These are phyloP conservation scores for Penicillium waksmanii DNA, from an alignment of 495 filamentous ascomycete genomes.

Conservation along the genomic window DNA sequence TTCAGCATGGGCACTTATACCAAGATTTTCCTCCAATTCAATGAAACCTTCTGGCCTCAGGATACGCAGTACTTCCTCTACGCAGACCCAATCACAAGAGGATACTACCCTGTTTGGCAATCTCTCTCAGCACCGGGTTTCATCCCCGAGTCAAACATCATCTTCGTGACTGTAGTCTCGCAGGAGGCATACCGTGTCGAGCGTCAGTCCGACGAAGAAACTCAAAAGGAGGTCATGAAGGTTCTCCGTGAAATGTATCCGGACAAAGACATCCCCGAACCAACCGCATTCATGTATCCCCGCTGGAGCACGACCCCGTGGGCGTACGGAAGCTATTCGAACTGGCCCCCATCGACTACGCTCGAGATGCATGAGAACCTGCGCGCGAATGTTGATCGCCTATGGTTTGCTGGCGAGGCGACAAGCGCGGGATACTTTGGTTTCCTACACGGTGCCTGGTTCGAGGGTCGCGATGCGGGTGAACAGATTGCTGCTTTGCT, in stretches of 20 bases:
- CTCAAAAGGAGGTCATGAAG: slow-evolving; percentile 60
- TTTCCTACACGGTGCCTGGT: slow-evolving; percentile 71
- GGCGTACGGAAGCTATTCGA: slow-evolving; percentile 72
- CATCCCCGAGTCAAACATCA: slow-evolving; percentile 64
- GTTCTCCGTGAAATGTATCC: slow-evolving; percentile 72
- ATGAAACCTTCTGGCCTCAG: slow-evolving; percentile 69
- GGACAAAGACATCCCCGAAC: slow-evolving; percentile 61
- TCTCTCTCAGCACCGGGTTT: slow-evolving; percentile 64
- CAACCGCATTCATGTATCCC: slow-evolving; percentile 70
- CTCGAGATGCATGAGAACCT: slow-evolving; percentile 75
- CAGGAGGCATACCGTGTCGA: slow-evolving; percentile 67
- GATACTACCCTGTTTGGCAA: slow-evolving; percentile 75
- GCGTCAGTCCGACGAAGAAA: slow-evolving; percentile 62
- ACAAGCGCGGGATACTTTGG: slow-evolving; percentile 72
- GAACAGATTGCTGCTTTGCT: slow-evolving; percentile 49
- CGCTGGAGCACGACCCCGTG: slow-evolving; percentile 70
- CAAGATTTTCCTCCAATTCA: slow-evolving; percentile 78
- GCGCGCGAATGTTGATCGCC: slow-evolving; percentile 63
- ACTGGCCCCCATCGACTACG: slow-evolving; percentile 70
- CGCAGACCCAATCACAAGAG: slow-evolving; percentile 62
- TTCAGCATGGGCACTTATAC: slow-evolving; percentile 79
- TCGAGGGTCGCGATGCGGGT: slow-evolving; percentile 61
- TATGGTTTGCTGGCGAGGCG: slow-evolving; percentile 76
- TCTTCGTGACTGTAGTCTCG: slow-evolving; percentile 71
- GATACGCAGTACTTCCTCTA: slow-evolving; percentile 74